These are phyloP conservation scores for Trichoderma hamatum DNA, from an alignment of 2,329 filamentous ascomycete species.

Conservation along the genomic window DNA sequence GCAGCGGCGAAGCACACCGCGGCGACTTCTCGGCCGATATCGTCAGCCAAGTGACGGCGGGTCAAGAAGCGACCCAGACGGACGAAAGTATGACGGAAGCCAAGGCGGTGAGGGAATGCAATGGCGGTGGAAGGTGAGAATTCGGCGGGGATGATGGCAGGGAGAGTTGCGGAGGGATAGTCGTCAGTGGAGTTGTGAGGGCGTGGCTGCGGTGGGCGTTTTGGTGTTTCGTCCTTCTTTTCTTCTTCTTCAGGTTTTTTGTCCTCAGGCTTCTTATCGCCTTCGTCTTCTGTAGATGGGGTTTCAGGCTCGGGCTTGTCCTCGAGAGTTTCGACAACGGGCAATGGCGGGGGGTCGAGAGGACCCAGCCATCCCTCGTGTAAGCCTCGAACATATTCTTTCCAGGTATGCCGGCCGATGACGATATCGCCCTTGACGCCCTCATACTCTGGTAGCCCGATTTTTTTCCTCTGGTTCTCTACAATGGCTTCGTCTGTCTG, in stretches of 20 bases:
- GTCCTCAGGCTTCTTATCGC: slow-evolving; percentile 35
- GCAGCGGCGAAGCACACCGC: slow-evolving; percentile 72
- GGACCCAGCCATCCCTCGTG: slow-evolving; percentile 97
- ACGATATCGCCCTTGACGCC: slow-evolving; percentile 83
- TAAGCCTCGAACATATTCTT: slow-evolving; percentile 89
- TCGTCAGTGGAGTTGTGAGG: slow-evolving; percentile 75
- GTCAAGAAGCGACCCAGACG: slow-evolving; percentile 88
- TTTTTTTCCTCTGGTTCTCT: slow-evolving; percentile 63
- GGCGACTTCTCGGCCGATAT: slow-evolving; percentile 84
- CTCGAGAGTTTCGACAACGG: slow-evolving; percentile 30
- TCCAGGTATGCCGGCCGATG: slow-evolving; percentile 92
- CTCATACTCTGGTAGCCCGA: slow-evolving; percentile 70
- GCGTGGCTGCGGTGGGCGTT: slow-evolving; percentile 63
- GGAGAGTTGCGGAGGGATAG: slow-evolving; percentile 69
- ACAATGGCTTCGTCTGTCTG: slow-evolving; percentile 59
- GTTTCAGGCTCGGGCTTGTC: slow-evolving; percentile 29
- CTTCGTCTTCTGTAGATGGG: slow-evolving; percentile 32
- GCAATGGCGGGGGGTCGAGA: slow-evolving; percentile 61
- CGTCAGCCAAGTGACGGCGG: slow-evolving; percentile 80
- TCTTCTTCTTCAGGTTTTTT: slow-evolving; percentile 41
- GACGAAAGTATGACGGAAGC: slow-evolving; percentile 86
- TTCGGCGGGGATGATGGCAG: slow-evolving; percentile 66
- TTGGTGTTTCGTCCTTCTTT: slow-evolving; percentile 56
- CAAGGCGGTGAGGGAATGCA: slow-evolving; percentile 84
- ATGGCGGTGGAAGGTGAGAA: slow-evolving; percentile 75